phyloP scores from a whole-genome alignment of 176 grass and related monocot species.

The Rhynchospora breviuscula region DNA sequence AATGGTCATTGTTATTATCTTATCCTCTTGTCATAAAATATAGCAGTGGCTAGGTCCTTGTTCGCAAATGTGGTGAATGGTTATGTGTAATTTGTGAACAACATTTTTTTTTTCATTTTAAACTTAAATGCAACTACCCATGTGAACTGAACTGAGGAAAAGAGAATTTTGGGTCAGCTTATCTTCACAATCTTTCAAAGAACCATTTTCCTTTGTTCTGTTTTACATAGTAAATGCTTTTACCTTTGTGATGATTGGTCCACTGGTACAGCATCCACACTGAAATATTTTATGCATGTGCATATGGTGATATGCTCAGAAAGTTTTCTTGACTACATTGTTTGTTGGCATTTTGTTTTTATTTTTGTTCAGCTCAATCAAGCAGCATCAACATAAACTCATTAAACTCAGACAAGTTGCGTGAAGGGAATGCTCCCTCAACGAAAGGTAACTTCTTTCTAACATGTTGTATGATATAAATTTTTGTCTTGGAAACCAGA shows the following conservation, averaged over 20 bases:
- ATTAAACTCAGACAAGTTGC: slow-evolving; percentile 41
- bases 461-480: not conserved
- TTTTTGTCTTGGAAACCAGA: not conserved
- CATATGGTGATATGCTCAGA: slow-evolving; percentile 2
- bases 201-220: not conserved
- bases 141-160: not conserved
- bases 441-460: slow-evolving; percentile 55
- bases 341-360: not conserved
- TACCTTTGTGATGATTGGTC: not conserved
- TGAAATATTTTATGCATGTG: not conserved
- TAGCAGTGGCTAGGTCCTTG: not conserved
- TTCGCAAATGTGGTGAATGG: not conserved
- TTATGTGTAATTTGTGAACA: not conserved
- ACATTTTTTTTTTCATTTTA: not conserved
- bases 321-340: not conserved
- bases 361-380: slow-evolving; percentile 45
- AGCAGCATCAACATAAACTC: slow-evolving; percentile 47
- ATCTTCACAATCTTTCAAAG: not conserved
- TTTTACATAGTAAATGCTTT: not conserved
- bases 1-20: not conserved
- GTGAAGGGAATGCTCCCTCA: slow-evolving; percentile 51
- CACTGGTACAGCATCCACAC: not conserved
- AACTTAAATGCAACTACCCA: not conserved
- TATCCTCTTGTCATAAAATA: not conserved
- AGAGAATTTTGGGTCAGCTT: not conserved